A percentile compares a stretch with the other conserved stretches of the same genome.
Evolutionary conservation across 2,329 filamentous ascomycete genomes (phyloP).

Genomic region (Leptodontidium sp.): DNA sequence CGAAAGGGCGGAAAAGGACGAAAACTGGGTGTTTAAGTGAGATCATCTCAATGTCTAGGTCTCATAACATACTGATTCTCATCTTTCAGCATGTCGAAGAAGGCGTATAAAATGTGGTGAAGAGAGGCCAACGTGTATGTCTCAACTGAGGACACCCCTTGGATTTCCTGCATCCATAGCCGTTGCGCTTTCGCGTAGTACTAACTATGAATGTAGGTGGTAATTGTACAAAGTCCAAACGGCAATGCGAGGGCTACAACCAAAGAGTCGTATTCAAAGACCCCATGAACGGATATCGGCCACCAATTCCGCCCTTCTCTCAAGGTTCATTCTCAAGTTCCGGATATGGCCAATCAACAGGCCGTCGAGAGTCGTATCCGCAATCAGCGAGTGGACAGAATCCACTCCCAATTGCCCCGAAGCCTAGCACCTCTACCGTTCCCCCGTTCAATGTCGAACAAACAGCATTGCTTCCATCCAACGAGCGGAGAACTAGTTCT

Average conservation of each 20-base stretch:
- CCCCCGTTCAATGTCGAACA: neutral
- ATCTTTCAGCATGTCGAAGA: constrained; percentile 78
- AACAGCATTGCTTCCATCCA: constrained; percentile 6
- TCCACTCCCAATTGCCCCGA: constrained; percentile 24
- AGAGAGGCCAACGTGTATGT: constrained; percentile 68
- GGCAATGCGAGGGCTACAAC: constrained; percentile 84
- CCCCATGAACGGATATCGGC: constrained; percentile 65
- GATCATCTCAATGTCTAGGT: constrained; percentile 46
- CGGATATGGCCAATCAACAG: constrained; percentile 30
- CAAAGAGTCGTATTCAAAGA: constrained; percentile 84
- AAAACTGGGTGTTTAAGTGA: constrained; percentile 92
- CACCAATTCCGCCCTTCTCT: constrained; percentile 48
- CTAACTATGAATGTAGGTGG: constrained; percentile 59
- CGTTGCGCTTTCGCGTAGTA: neutral
- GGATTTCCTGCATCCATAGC: neutral
- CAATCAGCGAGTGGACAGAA: constrained; percentile 25
- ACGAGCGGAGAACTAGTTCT: constrained; percentile 1
- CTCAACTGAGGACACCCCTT: neutral
- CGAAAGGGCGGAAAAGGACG: constrained; percentile 34
- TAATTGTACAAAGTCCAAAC: constrained; percentile 88
- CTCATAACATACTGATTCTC: neutral
- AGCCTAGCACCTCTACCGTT: constrained; percentile 23
- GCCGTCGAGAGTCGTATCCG: constrained; percentile 24
- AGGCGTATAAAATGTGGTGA: constrained; percentile 98
- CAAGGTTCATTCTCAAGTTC: constrained; percentile 28